A percentile compares a stretch with the other conserved stretches of the same genome.
These are phyloP conservation scores for Coniosporium tulheliwenetii DNA, from an alignment of 2,329 filamentous ascomycete species.

Conservation along the genomic window DNA sequence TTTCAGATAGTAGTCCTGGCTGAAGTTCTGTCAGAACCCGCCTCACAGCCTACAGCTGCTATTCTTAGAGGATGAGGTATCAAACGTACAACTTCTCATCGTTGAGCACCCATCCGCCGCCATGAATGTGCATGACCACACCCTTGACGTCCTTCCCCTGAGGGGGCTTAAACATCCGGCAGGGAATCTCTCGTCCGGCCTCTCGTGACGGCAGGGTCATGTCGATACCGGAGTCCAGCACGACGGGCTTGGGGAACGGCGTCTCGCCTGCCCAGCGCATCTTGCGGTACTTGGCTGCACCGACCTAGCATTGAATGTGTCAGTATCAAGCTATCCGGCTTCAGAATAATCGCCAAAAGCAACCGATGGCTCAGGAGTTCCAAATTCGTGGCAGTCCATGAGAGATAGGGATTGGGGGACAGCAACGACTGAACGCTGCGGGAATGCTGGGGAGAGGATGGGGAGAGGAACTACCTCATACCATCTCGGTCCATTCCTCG, in stretches of 20 bases:
- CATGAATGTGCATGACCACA: slow-evolving; percentile 41
- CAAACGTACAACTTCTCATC: slow-evolving; percentile 13
- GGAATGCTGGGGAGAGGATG: not conserved
- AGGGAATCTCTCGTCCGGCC: slow-evolving; percentile 32
- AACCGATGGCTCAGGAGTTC: not conserved
- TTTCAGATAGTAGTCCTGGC: slow-evolving; percentile 32
- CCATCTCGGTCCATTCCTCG: slow-evolving; percentile 31
- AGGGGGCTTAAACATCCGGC: slow-evolving; percentile 35
- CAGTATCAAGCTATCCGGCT: not conserved
- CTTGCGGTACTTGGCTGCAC: slow-evolving; percentile 36
- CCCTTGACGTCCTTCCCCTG: slow-evolving; percentile 24
- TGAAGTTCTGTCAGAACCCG: slow-evolving; percentile 4
- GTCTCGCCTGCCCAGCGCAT: slow-evolving; percentile 39
- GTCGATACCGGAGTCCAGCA: slow-evolving; percentile 31
- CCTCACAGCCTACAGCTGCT: not conserved
- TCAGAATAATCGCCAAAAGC: not conserved
- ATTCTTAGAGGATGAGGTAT: not conserved
- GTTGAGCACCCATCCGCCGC: slow-evolving; percentile 26
- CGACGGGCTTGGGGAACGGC: slow-evolving; percentile 28
- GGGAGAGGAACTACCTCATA: slow-evolving; percentile 25
- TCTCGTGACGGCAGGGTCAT: slow-evolving; percentile 37
- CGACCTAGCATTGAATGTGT: slow-evolving; percentile 22
- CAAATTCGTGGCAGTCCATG: too few relatives aligned
- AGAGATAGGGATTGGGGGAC: not conserved
- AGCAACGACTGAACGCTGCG: not conserved